Conservation (phyloP, 1,284 basidiomycete genomes). For the Fomitopsis betulina region DNA sequence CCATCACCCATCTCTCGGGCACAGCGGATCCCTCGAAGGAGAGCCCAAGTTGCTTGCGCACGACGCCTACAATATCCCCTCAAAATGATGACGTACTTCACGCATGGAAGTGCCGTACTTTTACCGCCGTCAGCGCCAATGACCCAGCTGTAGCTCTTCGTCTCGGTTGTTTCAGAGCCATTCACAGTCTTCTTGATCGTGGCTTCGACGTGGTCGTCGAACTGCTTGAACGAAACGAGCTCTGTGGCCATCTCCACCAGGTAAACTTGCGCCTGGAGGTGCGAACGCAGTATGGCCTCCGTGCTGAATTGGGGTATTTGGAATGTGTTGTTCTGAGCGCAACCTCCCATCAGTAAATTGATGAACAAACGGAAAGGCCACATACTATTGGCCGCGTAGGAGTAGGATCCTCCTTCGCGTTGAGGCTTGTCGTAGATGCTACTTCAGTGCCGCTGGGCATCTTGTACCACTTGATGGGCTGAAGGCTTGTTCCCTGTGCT, state of each 20-base stretch:
- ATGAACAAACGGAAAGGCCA: not conserved
- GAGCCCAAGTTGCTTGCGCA: slow-evolving; percentile 26
- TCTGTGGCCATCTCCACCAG: slow-evolving; percentile 27
- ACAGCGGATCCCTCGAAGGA: slow-evolving; percentile 27
- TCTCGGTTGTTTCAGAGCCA: slow-evolving; percentile 5
- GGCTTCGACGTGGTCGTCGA: slow-evolving; percentile 17
- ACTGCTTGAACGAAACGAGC: slow-evolving; percentile 21
- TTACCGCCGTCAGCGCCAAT: slow-evolving; percentile 33
- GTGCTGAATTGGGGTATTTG: slow-evolving; percentile 23
- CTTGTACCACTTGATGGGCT: slow-evolving; percentile 7
- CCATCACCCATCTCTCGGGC: slow-evolving; percentile 22
- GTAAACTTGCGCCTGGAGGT: slow-evolving; percentile 20
- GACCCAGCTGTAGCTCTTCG: slow-evolving; percentile 18
- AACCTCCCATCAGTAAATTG: not conserved
- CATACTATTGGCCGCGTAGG: slow-evolving; percentile 17
- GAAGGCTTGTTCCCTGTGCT: not conserved
- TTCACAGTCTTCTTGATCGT: slow-evolving; percentile 7
- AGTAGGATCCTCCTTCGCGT: slow-evolving; percentile 5
- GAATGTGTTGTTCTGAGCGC: slow-evolving; percentile 9
- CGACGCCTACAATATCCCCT: slow-evolving; percentile 15
- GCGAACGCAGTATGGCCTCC: slow-evolving; percentile 24
- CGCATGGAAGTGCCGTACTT: slow-evolving; percentile 15
- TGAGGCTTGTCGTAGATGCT: slow-evolving; percentile 4
- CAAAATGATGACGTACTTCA: not conserved
- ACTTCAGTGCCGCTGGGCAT: slow-evolving; percentile 8